phyloP scores from a whole-genome alignment of 192 early-diverging fungal genomes.

The Coemansia sp. region DNA sequence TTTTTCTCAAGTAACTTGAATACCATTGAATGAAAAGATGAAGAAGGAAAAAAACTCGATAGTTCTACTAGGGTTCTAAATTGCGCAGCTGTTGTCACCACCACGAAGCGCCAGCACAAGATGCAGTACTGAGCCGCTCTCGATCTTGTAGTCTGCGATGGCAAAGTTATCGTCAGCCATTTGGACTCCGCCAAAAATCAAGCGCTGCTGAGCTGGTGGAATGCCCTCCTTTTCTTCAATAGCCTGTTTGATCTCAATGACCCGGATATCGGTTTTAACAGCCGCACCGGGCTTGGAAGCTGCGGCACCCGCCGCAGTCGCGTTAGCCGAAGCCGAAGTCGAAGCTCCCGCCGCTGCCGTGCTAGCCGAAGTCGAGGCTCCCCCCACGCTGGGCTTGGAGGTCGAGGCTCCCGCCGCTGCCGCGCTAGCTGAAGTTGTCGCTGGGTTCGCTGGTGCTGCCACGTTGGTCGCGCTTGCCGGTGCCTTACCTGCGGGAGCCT shows the following conservation, averaged over 20 bases:
- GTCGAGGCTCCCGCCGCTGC: no score
- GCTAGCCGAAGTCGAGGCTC: neutral
- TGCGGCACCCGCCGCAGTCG: no score
- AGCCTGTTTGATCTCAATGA: slow-evolving; percentile 77
- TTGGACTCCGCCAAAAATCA: slow-evolving; percentile 96
- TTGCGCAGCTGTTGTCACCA: slow-evolving; percentile 49
- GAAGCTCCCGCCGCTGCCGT: neutral
- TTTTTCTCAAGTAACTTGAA: no score
- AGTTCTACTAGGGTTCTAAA: neutral
- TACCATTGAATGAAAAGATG: no score
- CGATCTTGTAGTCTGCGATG: slow-evolving; percentile 67
- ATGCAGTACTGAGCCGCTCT: slow-evolving; percentile 85
- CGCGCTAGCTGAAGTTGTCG: no score
- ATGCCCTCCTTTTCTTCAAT: slow-evolving; percentile 98
- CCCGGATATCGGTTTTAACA: slow-evolving; percentile 38
- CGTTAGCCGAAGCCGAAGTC: no score
- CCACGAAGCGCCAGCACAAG: slow-evolving; percentile 96
- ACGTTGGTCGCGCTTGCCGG: neutral
- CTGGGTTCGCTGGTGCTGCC: no score
- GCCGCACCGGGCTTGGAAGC: neutral
- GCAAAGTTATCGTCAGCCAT: slow-evolving; percentile 80
- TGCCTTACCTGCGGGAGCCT: neutral
- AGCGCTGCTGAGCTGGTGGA: slow-evolving; percentile 92
- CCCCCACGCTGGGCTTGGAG: no score
- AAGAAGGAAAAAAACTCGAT: no score